Percentiles rank a stretch among this genome's conserved stretches.
Evolutionary conservation across 2,329 filamentous ascomycete genomes (phyloP).

Genomic region (Tolypocladium inflatum): DNA sequence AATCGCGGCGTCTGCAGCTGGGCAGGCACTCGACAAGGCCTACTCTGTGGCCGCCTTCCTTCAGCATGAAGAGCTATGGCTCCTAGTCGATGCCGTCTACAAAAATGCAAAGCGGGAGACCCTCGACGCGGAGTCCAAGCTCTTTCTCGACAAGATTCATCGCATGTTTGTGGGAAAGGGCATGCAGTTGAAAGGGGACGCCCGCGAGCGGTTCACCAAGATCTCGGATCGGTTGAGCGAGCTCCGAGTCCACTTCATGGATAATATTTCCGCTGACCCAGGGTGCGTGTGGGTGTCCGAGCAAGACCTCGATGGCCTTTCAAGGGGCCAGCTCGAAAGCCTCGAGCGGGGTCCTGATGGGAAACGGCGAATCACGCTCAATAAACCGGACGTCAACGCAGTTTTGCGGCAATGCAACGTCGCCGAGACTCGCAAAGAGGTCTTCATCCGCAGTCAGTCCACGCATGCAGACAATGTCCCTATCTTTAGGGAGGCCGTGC

Average conservation of each 20-base stretch:
- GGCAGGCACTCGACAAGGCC: too few species aligned
- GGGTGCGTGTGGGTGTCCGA: not conserved
- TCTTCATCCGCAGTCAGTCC: not conserved
- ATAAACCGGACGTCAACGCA: not conserved
- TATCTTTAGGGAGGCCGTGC: conserved; percentile 1
- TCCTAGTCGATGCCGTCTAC: too few species aligned
- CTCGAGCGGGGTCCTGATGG: not conserved
- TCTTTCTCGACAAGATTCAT: too few species aligned
- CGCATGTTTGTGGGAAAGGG: too few species aligned
- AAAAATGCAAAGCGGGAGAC: too few species aligned
- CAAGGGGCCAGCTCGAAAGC: not conserved
- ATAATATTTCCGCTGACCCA: not conserved
- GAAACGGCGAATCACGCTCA: not conserved
- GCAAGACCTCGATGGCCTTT: not conserved
- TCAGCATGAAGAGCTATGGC: too few species aligned
- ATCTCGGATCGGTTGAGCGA: too few species aligned
- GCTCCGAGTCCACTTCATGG: not conserved
- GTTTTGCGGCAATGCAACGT: not conserved
- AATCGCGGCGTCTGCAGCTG: too few species aligned
- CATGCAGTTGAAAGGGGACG: too few species aligned
- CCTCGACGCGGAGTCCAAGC: too few species aligned
- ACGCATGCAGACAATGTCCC: not conserved
- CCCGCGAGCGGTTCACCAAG: too few species aligned
- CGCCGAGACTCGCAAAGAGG: not conserved
- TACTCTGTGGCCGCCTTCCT: too few species aligned